Evolutionary conservation across 306 rosid species (phyloP), one percentile per base, ranked within the genome.

Genomic region (Medicago ruthenica): DNA sequence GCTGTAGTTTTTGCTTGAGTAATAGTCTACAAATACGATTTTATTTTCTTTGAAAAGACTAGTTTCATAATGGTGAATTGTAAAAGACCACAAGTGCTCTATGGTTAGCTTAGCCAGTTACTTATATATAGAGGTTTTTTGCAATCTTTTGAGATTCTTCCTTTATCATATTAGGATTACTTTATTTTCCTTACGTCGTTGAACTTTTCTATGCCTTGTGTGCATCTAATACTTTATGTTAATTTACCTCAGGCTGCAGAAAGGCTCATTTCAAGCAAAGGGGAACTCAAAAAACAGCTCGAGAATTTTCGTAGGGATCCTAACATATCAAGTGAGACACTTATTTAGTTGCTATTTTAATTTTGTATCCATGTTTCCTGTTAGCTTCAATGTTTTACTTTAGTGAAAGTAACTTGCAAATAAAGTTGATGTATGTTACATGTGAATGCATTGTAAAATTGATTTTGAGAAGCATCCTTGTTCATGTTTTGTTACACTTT

Each of bases 241-340:
- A 17, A 75, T 60, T 73, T 68, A 54, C 64, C 67, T 62, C 21
- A 95, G 98, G 98, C 98, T 76, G 97, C 98, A 53, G 86, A 86
- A 88, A 92, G 98, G 89, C 90, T 95, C 74, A 78, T 89, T 80
- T 79, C 71, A 74, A 90, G 97, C 78, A 77, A 92, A 59, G 96
- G 98, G 53, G 84, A 86, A 60, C 96, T 95, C 67, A 92, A 84
- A 82, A 73, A 80, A 54, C 85, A 92, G 83, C 89, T 92, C 70
- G 96, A 95, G 77, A 84, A 76, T 78, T 95, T 90, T 75, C 77
- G 81, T 59, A 90, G 79, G 58, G 93, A 95, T 73, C 96, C 92
- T 75, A 55, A 77, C 77, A 78, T 90, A 86, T 86, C 97, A 76
- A 64, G 98, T 95, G 76, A 92, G 98, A 44, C 73, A 76, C 73